These are phyloP conservation scores for Malassezia caprae DNA, from an alignment of 1,284 basidiomycete species.

Conservation along the genomic window DNA sequence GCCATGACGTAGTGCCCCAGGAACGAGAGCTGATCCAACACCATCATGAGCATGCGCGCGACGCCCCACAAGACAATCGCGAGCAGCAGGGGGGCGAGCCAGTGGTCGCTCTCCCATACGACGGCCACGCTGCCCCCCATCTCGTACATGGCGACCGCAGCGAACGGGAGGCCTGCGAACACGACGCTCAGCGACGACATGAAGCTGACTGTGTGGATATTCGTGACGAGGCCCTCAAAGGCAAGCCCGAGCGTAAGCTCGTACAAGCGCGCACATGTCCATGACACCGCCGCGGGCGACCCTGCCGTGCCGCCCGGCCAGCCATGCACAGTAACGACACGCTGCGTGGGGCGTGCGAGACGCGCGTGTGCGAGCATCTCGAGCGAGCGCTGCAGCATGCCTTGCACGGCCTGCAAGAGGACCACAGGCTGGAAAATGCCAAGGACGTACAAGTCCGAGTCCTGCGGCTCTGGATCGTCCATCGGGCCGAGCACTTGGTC, in stretches of 20 bases:
- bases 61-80: conserved; percentile 3
- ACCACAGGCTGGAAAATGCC: conserved; percentile 9
- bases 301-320: not conserved
- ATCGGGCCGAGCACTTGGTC: not conserved
- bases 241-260: conserved; percentile 12
- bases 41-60: not conserved
- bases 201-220: not conserved
- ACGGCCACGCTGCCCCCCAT: not conserved
- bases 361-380: not conserved
- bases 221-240: not conserved
- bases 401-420: conserved; percentile 13
- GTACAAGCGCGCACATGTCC: not conserved
- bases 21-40: not conserved
- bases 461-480: not conserved
- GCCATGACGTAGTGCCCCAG: not conserved
- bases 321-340: not conserved
- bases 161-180: conserved; percentile 6
- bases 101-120: conserved; percentile 6
- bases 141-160: not conserved
- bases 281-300: not conserved
- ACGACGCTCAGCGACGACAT: conserved; percentile 5
- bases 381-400: conserved; percentile 7
- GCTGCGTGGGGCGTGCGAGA: not conserved
- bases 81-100: not conserved
- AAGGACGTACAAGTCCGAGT: not conserved